A percentile compares a stretch with the other conserved stretches of the same genome.
Evolutionary conservation across 1,284 basidiomycete species (phyloP).

Genomic region (Cystobasidiaceae sp.): DNA sequence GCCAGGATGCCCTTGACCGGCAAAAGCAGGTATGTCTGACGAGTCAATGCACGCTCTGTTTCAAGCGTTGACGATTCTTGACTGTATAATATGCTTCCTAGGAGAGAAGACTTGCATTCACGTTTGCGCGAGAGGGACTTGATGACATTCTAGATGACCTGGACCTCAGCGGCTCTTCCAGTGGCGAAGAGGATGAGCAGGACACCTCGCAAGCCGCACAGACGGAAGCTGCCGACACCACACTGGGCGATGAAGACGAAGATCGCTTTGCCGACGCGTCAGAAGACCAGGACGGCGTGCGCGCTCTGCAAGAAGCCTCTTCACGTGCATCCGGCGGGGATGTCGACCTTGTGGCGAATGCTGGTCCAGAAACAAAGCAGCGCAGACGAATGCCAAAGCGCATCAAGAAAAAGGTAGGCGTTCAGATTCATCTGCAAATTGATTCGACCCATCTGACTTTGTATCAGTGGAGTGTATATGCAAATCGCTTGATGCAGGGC

Average conservation of each 20-base stretch:
- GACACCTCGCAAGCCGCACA: neutral
- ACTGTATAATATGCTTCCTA: neutral
- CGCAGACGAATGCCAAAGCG: constrained; percentile 14
- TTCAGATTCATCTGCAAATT: neutral
- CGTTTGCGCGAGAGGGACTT: constrained; percentile 11
- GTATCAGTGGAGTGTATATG: constrained; percentile 15
- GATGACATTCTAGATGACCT: constrained; percentile 19
- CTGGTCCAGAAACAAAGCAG: too few relatives aligned
- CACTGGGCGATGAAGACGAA: too few relatives aligned
- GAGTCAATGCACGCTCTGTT: neutral
- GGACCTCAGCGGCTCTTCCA: neutral
- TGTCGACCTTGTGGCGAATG: too few relatives aligned
- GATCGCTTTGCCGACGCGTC: too few relatives aligned
- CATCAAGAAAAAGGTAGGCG: constrained; percentile 21
- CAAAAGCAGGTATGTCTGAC: constrained; percentile 13
- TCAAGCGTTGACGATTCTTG: neutral
- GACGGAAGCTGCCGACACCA: too few relatives aligned
- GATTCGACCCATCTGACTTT: neutral
- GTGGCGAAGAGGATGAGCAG: constrained; percentile 6
- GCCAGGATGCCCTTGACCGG: constrained; percentile 25
- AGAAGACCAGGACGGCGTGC: too few relatives aligned
- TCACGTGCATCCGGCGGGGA: too few relatives aligned
- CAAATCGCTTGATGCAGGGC: constrained; percentile 34
- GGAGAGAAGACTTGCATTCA: constrained; percentile 16
- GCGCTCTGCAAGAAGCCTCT: too few relatives aligned